Evolutionary conservation across 2,329 filamentous ascomycete genomes (phyloP).

Genomic region (Cercospora sp.): DNA sequence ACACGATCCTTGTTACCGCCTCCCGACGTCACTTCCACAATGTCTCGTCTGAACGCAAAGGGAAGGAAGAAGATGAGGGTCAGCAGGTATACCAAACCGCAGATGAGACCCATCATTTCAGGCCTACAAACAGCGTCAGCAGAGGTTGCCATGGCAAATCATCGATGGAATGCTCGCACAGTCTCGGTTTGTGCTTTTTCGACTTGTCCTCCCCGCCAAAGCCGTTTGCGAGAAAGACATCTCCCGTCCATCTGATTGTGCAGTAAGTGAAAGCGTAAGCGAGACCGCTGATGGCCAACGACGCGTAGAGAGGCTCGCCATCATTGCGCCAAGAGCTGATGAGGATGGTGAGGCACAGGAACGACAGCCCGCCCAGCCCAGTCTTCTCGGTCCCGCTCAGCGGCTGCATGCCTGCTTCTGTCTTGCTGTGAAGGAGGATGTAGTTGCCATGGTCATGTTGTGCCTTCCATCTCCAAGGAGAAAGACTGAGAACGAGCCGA

Average conservation of each 20-base stretch:
- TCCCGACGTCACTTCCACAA: slow-evolving; percentile 90
- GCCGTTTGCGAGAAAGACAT: slow-evolving; percentile 82
- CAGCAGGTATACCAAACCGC: slow-evolving; percentile 87
- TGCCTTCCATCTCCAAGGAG: not conserved
- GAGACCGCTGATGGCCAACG: slow-evolving; percentile 79
- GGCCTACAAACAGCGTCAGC: slow-evolving; percentile 55
- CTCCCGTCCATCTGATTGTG: slow-evolving; percentile 90
- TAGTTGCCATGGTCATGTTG: slow-evolving; percentile 6
- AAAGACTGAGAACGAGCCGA: not conserved
- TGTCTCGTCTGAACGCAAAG: slow-evolving; percentile 97
- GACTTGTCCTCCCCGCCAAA: slow-evolving; percentile 88
- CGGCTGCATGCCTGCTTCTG: slow-evolving; percentile 29
- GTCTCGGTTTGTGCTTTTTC: slow-evolving; percentile 71
- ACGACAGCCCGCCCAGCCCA: slow-evolving; percentile 62
- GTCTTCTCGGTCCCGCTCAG: slow-evolving; percentile 57
- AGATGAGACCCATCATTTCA: slow-evolving; percentile 94
- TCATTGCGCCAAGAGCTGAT: slow-evolving; percentile 79
- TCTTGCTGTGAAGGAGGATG: not conserved
- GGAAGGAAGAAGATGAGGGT: slow-evolving; percentile 89
- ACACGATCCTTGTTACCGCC: slow-evolving; percentile 89
- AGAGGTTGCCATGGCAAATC: slow-evolving; percentile 9
- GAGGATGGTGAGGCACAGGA: slow-evolving; percentile 71
- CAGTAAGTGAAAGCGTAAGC: slow-evolving; percentile 80
- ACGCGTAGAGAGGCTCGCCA: slow-evolving; percentile 85
- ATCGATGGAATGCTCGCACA: slow-evolving; percentile 53